Conservation (phyloP, 164 flowering plant species). For the Chimonanthus praecox region DNA sequence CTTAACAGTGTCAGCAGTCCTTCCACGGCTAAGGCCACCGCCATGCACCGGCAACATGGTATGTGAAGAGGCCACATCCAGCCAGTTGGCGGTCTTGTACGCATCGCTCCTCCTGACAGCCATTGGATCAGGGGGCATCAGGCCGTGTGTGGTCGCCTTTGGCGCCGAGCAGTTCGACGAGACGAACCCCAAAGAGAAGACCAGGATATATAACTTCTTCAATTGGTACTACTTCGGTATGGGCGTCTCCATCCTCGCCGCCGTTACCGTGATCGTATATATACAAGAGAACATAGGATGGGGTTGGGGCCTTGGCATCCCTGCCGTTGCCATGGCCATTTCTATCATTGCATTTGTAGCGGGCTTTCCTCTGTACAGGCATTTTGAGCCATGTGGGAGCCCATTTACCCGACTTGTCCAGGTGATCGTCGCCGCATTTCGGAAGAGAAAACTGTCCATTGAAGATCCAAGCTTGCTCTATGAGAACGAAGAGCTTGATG, state of each 20-base stretch:
- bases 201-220: constrained; percentile 69
- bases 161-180: constrained; percentile 90
- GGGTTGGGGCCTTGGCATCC: constrained; percentile 85
- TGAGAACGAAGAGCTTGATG: constrained; percentile 63
- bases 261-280: constrained; percentile 77
- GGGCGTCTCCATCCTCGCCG: constrained; percentile 62
- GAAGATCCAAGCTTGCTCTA: constrained; percentile 46
- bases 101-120: constrained; percentile 50
- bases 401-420: constrained; percentile 74
- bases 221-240: constrained; percentile 84
- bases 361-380: constrained; percentile 61
- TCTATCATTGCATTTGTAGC: constrained; percentile 46
- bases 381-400: constrained; percentile 67
- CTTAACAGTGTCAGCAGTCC: constrained; percentile 57
- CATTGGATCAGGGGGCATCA: constrained; percentile 75
- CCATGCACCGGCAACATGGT: constrained; percentile 31
- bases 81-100: constrained; percentile 62
- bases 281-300: constrained; percentile 78
- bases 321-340: constrained; percentile 50
- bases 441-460: constrained; percentile 46
- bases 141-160: constrained; percentile 78
- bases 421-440: constrained; percentile 56
- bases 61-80: constrained; percentile 47
- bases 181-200: constrained; percentile 43
- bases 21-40: constrained; percentile 64